Conservation (phyloP, 2,329 filamentous ascomycete genomes). For the Huntiella omanensis region DNA sequence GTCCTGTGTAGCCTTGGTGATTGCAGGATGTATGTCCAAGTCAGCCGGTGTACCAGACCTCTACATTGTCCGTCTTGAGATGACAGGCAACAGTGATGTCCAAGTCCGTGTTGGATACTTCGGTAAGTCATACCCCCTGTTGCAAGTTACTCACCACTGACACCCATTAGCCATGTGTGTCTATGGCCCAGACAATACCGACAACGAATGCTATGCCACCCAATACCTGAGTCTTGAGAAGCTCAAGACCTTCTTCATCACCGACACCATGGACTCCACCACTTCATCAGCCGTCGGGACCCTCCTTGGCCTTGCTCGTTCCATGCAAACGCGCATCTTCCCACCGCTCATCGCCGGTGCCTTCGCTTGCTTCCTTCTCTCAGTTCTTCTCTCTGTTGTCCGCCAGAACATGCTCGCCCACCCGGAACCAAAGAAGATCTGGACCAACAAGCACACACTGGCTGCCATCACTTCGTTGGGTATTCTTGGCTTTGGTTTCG, state of each 20-base stretch:
- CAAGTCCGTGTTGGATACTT: constrained; percentile 11
- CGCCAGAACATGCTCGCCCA: constrained; percentile 10
- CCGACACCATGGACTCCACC: constrained; percentile 5
- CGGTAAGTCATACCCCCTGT: constrained; percentile 4
- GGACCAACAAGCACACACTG: constrained; percentile 7
- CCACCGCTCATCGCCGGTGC: constrained; percentile 9
- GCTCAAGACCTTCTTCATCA: constrained; percentile 9
- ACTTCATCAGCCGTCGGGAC: constrained; percentile 2
- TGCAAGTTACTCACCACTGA: not conserved
- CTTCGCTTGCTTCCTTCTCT: constrained; percentile 9
- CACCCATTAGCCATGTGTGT: constrained; percentile 8
- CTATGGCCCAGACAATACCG: constrained; percentile 5
- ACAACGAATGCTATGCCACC: constrained; percentile 10
- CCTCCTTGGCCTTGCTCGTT: constrained; percentile 9
- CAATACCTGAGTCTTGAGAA: constrained; percentile 7
- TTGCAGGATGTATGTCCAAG: constrained; percentile 12
- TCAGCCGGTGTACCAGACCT: constrained; percentile 9
- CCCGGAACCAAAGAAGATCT: constrained; percentile 4
- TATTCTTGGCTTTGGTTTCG: constrained; percentile 9
- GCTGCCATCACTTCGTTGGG: constrained; percentile 7
- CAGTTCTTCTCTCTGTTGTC: constrained; percentile 7
- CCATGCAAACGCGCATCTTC: constrained; percentile 10
- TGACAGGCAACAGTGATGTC: constrained; percentile 2
- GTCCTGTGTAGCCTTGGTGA: constrained; percentile 2
- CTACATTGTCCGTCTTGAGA: constrained; percentile 9